Conservation (phyloP, 1,284 basidiomycete genomes). For the Leccinum subrobustum region DNA sequence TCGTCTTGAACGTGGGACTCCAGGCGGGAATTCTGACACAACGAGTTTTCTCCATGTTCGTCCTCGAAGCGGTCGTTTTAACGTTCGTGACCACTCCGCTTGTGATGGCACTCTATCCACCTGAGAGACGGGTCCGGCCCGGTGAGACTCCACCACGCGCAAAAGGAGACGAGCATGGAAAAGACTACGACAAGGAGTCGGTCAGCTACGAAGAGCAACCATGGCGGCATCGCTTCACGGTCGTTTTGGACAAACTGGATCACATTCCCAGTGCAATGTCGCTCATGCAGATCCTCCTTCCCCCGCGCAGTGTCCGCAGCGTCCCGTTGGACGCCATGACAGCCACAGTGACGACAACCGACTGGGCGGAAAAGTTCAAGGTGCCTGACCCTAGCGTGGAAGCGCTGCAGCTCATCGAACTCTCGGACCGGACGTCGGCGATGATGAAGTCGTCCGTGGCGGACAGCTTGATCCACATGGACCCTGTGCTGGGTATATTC, state of each 20-base stretch:
- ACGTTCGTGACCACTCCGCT: conserved; percentile 90
- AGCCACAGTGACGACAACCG: conserved; percentile 11
- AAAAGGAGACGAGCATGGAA: conserved; percentile 9
- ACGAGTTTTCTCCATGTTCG: conserved; percentile 83
- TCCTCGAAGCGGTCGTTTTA: conserved; percentile 84
- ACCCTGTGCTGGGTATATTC: conserved; percentile 83
- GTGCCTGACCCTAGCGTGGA: conserved; percentile 42
- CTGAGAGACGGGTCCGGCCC: conserved; percentile 44
- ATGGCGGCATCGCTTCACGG: conserved; percentile 54
- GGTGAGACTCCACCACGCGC: background rate
- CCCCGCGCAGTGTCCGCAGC: conserved; percentile 1
- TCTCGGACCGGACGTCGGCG: conserved; percentile 88
- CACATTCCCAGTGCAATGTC: conserved; percentile 79
- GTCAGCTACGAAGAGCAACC: conserved; percentile 18
- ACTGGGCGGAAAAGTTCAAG: conserved; percentile 6
- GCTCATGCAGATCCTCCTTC: conserved; percentile 57
- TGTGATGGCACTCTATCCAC: conserved; percentile 76
- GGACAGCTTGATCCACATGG: conserved; percentile 68
- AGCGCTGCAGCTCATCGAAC: conserved; percentile 83
- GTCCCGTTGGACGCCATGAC: conserved; percentile 2
- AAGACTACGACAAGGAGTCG: conserved; percentile 17
- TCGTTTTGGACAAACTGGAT: conserved; percentile 89
- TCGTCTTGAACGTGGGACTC: conserved; percentile 94
- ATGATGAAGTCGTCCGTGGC: conserved; percentile 86
- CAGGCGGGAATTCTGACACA: conserved; percentile 78